Base-by-base conservation (phyloP, 2,329 filamentous ascomycete genomes). In the Epichloe uncinata region DNA sequence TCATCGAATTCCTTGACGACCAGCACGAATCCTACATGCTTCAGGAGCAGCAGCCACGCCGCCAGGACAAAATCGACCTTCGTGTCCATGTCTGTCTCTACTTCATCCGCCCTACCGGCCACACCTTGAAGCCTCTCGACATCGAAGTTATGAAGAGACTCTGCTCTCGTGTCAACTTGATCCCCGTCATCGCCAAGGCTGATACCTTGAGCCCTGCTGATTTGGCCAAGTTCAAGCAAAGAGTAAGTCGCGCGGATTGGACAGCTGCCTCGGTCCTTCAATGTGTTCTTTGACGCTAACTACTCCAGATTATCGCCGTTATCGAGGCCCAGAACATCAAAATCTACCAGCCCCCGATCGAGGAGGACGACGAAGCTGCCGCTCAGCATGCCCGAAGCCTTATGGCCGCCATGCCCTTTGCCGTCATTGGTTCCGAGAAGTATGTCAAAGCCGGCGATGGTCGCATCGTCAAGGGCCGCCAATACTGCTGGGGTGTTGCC, bases 21-120 rank as follows among this genome's bases (percentile, higher is more conserved):
- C 93, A 98, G 79, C 94, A 98, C 71, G 93, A 98, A 78, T 98
- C 93, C 37, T 98, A 98, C 74, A 98, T 98, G 93, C 80, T 98
- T 67, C 93, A 98, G 78, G 93, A 98, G 81, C 93, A 98, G 73
- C 93, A 98, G 74, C 93, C 94, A 61, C 88, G 88, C 72, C 89
- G 93, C 65, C 84, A 85, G 64, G 93, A 98, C 78, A 98, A 97
- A 81, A 98, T 98, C 63, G 93, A 98, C 68, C 86, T 98, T 63
- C 90, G 93, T 74, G 94, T 98, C 59, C 93, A 98, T 69, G 86
- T 91, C 58, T 98, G 93, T 73, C 72, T 98, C 67, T 98, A 98
- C 82, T 98, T 98, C 74, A 97, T 98, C 70, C 84, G 94, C 66
- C 93, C 93, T 52, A 98, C 93, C 50, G 94, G 93, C 66, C 93